Evolutionary conservation across 108 stramenopile species (phyloP).

Genomic region (Cyclotella baltica): DNA sequence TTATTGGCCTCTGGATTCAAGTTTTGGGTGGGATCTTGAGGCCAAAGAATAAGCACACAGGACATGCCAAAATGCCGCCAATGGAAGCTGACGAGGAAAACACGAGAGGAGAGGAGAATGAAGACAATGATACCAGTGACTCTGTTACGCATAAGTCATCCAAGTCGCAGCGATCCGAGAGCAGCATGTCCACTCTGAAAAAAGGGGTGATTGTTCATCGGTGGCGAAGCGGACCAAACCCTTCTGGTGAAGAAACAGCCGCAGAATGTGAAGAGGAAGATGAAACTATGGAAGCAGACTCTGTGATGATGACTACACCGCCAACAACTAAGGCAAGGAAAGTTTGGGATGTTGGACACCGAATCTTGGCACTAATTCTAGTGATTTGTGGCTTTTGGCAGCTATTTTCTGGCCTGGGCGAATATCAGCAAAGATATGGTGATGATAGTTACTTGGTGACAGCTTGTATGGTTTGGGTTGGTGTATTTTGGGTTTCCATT

Average conservation of each 20-base stretch:
- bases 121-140: neutral
- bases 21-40: conserved; percentile 23
- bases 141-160: too few species aligned
- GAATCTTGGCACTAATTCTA: conserved; percentile 15
- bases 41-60: neutral
- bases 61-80: neutral
- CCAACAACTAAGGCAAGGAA: neutral
- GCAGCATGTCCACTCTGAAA: neutral
- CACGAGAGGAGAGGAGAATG: neutral
- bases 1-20: conserved; percentile 23
- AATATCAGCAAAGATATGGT: conserved; percentile 14
- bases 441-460: conserved; percentile 5
- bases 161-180: too few species aligned
- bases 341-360: conserved; percentile 17
- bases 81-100: neutral
- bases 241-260: neutral
- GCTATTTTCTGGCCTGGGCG: conserved; percentile 12
- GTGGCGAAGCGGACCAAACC: neutral
- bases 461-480: conserved; percentile 19
- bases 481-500: conserved; percentile 15
- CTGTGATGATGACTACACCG: too few species aligned
- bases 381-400: conserved; percentile 27
- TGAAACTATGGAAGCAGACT: neutral
- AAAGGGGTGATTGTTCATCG: neutral
- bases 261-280: neutral